Base-by-base conservation (phyloP, 2,329 filamentous ascomycete species). In the Tolypocladium capitatum region DNA sequence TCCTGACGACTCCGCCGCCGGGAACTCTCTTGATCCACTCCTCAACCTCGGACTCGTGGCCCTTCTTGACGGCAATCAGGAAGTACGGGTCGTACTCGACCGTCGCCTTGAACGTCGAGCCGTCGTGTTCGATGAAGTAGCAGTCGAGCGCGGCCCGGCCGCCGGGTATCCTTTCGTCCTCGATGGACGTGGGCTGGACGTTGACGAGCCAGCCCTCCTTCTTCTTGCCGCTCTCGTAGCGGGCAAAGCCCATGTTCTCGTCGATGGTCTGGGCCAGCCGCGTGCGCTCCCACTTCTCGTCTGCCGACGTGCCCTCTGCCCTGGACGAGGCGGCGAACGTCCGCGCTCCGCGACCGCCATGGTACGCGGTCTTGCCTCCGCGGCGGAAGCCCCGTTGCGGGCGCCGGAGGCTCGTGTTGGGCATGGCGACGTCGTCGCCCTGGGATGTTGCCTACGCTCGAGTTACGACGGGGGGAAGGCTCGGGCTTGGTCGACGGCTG, bases 41-140 rank as follows among this genome's bases (percentile, higher is more conserved):
- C 63, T 98, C 94, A 2, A 95, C 92, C 66, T 98, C 94, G 46
- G 80, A 77, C 68, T 98, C 94, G 58, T 81, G 82, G 8, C 89
- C 87, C 60, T 83, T 86, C 65, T 89, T 92, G 46, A 90, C 86
- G 0, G 90, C 91, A 46, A 98, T 80, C 51, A 98, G 68, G 58
- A 98, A 95, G 70, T 98, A 98, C 1, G 92, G 92, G 57, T 97
- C 89, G 64, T 95, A 97, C 68, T 95, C 88, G 54, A 98, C 70
- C 1, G 90, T 96, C 11, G 92, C 90, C 65, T 98, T 98, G 75
- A 98, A 98, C 5, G 85, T 91, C 44, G 83, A 80, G 14, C 87
- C 78, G 58, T 94, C 86, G 49, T 91, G 86, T 58, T 90, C 86
- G 50, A 98, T 84, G 67, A 98, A 98, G 71, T 96, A 98, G 68